Evolutionary conservation across 1,139 yeast species (phyloP).

Genomic region (Geotrichum reessii): DNA sequence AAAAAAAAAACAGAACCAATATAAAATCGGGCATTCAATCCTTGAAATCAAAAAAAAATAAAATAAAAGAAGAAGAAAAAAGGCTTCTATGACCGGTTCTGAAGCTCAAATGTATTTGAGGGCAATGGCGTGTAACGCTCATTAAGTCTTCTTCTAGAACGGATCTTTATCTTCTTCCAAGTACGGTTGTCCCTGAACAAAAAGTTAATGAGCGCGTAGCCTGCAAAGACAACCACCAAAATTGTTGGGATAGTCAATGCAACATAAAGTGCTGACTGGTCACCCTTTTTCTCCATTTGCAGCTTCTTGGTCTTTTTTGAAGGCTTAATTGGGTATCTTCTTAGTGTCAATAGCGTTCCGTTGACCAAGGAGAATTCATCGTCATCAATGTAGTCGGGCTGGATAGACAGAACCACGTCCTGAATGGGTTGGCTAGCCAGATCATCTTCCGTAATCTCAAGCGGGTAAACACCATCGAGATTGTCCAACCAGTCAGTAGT

Average conservation of each 20-base stretch:
- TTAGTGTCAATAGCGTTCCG: conserved; percentile 52
- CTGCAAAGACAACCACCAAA: conserved; percentile 48
- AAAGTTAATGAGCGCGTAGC: conserved; percentile 16
- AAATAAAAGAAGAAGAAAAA: too few species aligned
- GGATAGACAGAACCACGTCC: conserved; percentile 56
- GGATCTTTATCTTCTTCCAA: conserved; percentile 18
- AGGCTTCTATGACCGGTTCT: conserved; percentile 2
- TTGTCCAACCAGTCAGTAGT: conserved; percentile 67
- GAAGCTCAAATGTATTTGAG: conserved; percentile 18
- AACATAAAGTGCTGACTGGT: conserved; percentile 59
- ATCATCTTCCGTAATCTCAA: conserved; percentile 59
- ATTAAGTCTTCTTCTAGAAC: conserved; percentile 10
- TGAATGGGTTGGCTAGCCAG: conserved; percentile 46
- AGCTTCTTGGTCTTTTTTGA: conserved; percentile 53
- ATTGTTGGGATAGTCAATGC: conserved; percentile 62
- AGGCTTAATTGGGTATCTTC: conserved; percentile 53
- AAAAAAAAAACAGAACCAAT: background rate
- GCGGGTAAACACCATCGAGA: conserved; percentile 57
- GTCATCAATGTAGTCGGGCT: conserved; percentile 60
- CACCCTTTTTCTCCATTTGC: conserved; percentile 18
- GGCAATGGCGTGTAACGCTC: conserved; percentile 18
- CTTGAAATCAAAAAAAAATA: background rate
- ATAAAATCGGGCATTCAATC: background rate
- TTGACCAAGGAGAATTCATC: conserved; percentile 50
- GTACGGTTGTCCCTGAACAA: conserved; percentile 17